A percentile compares a stretch with the other conserved stretches of the same genome.
phyloP scores from a whole-genome alignment of 169 alveolate species.

The Amoebophrya sp. region DNA sequence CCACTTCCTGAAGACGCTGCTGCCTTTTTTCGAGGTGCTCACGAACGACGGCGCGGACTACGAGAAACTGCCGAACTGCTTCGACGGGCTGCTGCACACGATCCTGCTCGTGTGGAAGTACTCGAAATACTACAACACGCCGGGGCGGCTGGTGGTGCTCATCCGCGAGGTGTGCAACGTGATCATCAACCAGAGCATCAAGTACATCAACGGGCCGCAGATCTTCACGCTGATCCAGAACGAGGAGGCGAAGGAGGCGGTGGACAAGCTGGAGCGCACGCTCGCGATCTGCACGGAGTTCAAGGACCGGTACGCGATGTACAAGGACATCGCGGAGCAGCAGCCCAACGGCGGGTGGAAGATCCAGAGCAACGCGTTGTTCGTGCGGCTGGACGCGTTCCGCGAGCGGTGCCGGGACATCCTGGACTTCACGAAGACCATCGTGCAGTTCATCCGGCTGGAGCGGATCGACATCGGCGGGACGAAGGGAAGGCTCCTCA shows the following conservation, averaged over 20 bases:
- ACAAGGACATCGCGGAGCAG: constrained; percentile 56
- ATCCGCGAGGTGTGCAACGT: constrained; percentile 81
- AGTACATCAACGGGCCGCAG: constrained; percentile 64
- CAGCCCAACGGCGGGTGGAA: constrained; percentile 55
- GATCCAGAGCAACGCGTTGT: constrained; percentile 67
- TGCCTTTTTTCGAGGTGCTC: constrained; percentile 52
- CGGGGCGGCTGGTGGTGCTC: constrained; percentile 78
- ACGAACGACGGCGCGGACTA: constrained; percentile 69
- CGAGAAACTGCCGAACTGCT: constrained; percentile 57
- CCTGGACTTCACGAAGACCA: constrained; percentile 67
- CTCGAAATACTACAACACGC: constrained; percentile 74
- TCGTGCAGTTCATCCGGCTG: constrained; percentile 69
- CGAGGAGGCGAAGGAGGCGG: constrained; percentile 79
- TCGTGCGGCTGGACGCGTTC: constrained; percentile 79
- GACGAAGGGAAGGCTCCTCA: constrained; percentile 75
- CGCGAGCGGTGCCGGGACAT: constrained; percentile 79
- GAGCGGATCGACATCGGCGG: constrained; percentile 77
- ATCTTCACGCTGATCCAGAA: constrained; percentile 64
- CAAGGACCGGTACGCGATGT: constrained; percentile 70
- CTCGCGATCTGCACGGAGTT: constrained; percentile 66
- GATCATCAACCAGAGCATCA: constrained; percentile 68
- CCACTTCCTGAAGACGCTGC: constrained; percentile 55
- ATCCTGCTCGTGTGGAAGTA: constrained; percentile 74
- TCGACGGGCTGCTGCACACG: constrained; percentile 76
- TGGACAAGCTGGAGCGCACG: constrained; percentile 63